phyloP scores from a whole-genome alignment of 352 stramenopile genomes.

The Globisporangium polare region DNA sequence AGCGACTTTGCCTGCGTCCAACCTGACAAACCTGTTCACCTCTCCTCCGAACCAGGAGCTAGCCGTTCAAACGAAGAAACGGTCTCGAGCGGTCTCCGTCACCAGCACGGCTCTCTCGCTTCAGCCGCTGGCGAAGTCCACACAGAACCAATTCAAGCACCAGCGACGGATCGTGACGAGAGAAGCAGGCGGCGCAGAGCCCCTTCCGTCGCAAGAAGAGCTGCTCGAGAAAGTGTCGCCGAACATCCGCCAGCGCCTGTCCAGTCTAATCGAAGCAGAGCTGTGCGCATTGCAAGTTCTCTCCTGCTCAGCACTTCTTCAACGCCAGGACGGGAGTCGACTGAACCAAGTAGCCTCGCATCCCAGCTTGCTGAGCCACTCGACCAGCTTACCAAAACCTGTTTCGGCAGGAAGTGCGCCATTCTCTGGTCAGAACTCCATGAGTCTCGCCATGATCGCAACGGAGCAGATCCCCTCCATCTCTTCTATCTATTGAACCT shows the following conservation, averaged over 20 bases:
- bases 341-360: constrained; percentile 21
- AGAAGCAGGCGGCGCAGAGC: constrained; percentile 24
- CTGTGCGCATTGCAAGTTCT: constrained; percentile 80
- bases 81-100: constrained; percentile 16
- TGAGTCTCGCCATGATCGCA: constrained; percentile 47
- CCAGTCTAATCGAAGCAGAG: constrained; percentile 73
- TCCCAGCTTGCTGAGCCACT: constrained; percentile 17
- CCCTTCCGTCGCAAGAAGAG: constrained; percentile 71
- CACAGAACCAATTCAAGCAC: constrained; percentile 2
- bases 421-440: constrained; percentile 18
- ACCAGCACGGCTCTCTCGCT: not conserved
- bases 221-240: constrained; percentile 68
- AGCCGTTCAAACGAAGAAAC: constrained; percentile 25
- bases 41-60: not conserved
- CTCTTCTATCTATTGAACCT: constrained; percentile 55
- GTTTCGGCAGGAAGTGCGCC: not conserved
- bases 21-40: constrained; percentile 2
- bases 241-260: constrained; percentile 61
- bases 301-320: constrained; percentile 64
- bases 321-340: constrained; percentile 38
- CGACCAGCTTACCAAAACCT: constrained; percentile 11
- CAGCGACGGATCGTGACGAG: constrained; percentile 3
- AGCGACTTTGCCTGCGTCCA: not conserved
- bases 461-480: constrained; percentile 48
- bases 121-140: constrained; percentile 1